phyloP scores from a whole-genome alignment of 148 eudicot species.

The Limonium bicolor region DNA sequence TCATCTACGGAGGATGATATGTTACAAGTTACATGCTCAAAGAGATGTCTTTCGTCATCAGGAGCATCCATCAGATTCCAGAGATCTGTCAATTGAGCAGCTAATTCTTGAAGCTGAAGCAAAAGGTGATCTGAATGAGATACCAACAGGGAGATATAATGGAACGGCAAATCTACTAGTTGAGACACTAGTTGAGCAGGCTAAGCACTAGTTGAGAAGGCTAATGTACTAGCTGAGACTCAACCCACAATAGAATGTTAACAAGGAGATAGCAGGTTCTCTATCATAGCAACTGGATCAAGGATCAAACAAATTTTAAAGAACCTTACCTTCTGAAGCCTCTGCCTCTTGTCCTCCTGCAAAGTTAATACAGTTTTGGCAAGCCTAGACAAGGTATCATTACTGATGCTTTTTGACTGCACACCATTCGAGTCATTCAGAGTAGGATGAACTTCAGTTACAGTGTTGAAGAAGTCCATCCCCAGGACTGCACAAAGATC shows the following conservation, averaged over 20 bases:
- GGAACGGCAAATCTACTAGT: too few species aligned
- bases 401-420: conserved; percentile 91
- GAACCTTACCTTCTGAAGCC: conserved; percentile 82
- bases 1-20: conserved; percentile 80
- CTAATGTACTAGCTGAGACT: too few species aligned
- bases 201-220: too few species aligned
- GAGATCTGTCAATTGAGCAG: conserved; percentile 70
- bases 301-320: too few species aligned
- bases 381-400: conserved; percentile 71
- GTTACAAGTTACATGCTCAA: conserved; percentile 93
- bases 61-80: conserved; percentile 96
- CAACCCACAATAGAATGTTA: conserved; percentile 1
- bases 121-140: too few species aligned
- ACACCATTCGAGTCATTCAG: conserved; percentile 71
- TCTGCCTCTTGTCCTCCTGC: conserved; percentile 81
- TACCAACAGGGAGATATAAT: too few species aligned
- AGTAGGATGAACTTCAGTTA: conserved; percentile 96
- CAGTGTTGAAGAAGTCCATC: conserved; percentile 82
- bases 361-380: conserved; percentile 79
- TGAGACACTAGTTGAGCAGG: too few species aligned
- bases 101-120: conserved; percentile 87
- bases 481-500: conserved; percentile 98
- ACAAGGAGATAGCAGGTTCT: background rate
- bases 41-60: conserved; percentile 57
- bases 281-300: too few species aligned